Percentiles rank a stretch among this genome's conserved stretches.
Evolutionary conservation across 768 basidiomycete species (phyloP).

Genomic region (Termitomyces heimii): DNA sequence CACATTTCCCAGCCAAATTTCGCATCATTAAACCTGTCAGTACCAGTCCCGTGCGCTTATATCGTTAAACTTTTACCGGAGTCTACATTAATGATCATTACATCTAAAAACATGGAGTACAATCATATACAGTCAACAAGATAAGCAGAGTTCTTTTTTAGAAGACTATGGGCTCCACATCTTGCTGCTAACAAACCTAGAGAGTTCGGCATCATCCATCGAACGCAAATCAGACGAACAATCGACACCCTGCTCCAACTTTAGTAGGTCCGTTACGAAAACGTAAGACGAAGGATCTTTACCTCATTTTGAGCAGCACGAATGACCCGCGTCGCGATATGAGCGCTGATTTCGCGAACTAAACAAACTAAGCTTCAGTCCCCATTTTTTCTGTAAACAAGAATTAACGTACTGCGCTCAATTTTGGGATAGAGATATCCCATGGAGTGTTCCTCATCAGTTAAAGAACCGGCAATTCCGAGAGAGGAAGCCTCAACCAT

Average conservation of each 20-base stretch:
- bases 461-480: constrained; percentile 73
- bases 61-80: background rate
- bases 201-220: constrained; percentile 50
- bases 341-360: constrained; percentile 78
- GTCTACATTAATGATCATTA: background rate
- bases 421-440: constrained; percentile 82
- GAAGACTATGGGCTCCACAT: constrained; percentile 63
- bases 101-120: background rate
- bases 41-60: background rate
- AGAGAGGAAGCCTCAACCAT: constrained; percentile 90
- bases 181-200: constrained; percentile 48
- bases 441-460: constrained; percentile 53
- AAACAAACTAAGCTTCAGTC: constrained; percentile 2
- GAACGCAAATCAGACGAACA: constrained; percentile 44
- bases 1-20: too few relatives aligned
- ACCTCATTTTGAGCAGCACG: constrained; percentile 75
- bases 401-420: constrained; percentile 47
- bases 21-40: too few relatives aligned
- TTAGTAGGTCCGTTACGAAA: background rate
- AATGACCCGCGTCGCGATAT: constrained; percentile 72
- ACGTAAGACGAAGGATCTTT: constrained; percentile 14
- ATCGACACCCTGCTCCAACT: constrained; percentile 45
- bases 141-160: background rate
- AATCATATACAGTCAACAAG: background rate
- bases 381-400: background rate